A percentile compares a stretch with the other conserved stretches of the same genome.
These are phyloP conservation scores for Russula dissimulans DNA, from an alignment of 768 basidiomycete genomes.

Conservation along the genomic window DNA sequence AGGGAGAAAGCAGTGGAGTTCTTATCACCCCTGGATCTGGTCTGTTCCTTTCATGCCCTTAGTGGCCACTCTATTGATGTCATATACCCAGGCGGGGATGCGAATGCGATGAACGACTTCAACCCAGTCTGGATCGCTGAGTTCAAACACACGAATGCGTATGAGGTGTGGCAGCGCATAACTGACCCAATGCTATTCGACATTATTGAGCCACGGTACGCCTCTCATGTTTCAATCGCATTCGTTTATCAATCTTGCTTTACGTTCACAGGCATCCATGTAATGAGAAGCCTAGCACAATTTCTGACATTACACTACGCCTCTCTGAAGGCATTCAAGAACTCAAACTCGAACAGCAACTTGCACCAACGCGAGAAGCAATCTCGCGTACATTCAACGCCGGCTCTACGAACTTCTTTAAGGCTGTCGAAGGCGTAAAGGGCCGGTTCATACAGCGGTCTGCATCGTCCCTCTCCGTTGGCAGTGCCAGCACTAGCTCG, in stretches of 20 bases:
- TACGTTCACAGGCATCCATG: conserved; percentile 69
- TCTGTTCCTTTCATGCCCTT: conserved; percentile 11
- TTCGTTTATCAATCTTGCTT: background rate
- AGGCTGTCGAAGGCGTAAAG: conserved; percentile 82
- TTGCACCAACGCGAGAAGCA: conserved; percentile 89
- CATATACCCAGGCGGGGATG: conserved; percentile 36
- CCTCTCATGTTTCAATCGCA: background rate
- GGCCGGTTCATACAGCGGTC: conserved; percentile 55
- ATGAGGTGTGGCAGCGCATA: conserved; percentile 79
- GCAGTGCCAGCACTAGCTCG: conserved; percentile 19
- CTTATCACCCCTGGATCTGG: conserved; percentile 60
- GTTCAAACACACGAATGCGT: conserved; percentile 82
- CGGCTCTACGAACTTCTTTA: conserved; percentile 76
- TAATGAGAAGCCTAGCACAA: conserved; percentile 79
- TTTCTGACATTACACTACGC: conserved; percentile 86
- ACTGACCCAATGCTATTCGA: conserved; percentile 94
- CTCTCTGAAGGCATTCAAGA: conserved; percentile 93
- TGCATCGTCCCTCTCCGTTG: conserved; percentile 14
- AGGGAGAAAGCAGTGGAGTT: conserved; percentile 52
- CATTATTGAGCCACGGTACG: conserved; percentile 84
- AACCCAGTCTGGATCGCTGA: conserved; percentile 81
- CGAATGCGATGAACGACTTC: conserved; percentile 66
- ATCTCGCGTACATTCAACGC: conserved; percentile 65
- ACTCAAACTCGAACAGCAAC: conserved; percentile 82
- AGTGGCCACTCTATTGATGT: background rate